Percentiles rank a stretch among this genome's conserved stretches.
Evolutionary conservation across 2,329 filamentous ascomycete species (phyloP).

Genomic region (Fusarium sp.): DNA sequence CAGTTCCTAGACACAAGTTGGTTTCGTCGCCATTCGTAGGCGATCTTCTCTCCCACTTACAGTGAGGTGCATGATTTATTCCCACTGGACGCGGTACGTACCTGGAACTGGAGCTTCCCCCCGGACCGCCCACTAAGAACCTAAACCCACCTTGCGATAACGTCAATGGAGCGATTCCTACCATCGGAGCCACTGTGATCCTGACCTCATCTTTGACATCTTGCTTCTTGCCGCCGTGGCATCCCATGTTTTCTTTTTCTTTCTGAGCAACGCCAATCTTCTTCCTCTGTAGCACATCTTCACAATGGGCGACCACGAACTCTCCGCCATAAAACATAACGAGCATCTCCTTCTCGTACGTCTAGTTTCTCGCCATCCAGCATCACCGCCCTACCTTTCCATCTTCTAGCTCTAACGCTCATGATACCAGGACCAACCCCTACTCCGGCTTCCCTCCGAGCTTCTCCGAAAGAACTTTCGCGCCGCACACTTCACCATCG

Average conservation of each 20-base stretch:
- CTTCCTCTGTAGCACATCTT: background rate
- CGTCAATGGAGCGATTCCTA: constrained; percentile 31
- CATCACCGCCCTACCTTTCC: constrained; percentile 8
- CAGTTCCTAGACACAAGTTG: background rate
- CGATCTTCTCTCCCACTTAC: background rate
- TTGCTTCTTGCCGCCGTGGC: background rate
- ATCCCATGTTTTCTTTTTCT: background rate
- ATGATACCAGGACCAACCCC: constrained; percentile 83
- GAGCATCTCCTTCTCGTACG: constrained; percentile 80
- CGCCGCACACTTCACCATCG: constrained; percentile 80
- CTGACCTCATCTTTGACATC: constrained; percentile 2
- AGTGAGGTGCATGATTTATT: background rate
- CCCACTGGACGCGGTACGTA: constrained; percentile 33
- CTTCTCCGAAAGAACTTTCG: constrained; percentile 96
- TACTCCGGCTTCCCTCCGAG: constrained; percentile 92
- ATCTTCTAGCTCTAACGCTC: constrained; percentile 12
- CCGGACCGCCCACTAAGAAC: background rate
- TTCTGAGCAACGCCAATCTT: background rate
- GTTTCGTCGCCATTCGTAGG: background rate
- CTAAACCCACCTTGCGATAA: constrained; percentile 31
- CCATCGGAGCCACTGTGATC: constrained; percentile 7
- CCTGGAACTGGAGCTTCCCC: constrained; percentile 2
- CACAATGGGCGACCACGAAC: constrained; percentile 70
- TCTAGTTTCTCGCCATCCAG: constrained; percentile 8
- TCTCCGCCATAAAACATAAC: constrained; percentile 78